These are phyloP conservation scores for Krasilnikovozyma curviuscula DNA, from an alignment of 768 basidiomycete species.

Conservation along the genomic window DNA sequence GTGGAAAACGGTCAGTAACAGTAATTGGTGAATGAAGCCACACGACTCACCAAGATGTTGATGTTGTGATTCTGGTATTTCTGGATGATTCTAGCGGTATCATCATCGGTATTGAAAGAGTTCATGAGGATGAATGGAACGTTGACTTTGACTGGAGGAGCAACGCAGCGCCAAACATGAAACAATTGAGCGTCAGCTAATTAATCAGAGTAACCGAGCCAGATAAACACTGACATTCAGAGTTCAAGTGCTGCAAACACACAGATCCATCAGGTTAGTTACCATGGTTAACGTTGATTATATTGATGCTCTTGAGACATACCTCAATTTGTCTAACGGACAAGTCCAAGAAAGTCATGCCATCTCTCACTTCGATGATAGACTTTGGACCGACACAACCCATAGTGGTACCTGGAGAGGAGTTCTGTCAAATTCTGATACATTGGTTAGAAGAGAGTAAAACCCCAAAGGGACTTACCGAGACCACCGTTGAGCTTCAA, in stretches of 20 bases:
- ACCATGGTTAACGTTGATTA: no score
- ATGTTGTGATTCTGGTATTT: conserved; percentile 88
- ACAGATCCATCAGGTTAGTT: no score
- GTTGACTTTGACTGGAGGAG: conserved; percentile 41
- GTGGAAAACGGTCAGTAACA: neutral
- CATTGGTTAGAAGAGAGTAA: no score
- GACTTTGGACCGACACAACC: conserved; percentile 53
- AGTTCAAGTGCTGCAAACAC: conserved; percentile 51
- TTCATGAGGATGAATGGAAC: conserved; percentile 98
- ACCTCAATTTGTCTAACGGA: conserved; percentile 80
- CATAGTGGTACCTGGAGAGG: conserved; percentile 19
- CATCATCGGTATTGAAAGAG: conserved; percentile 94
- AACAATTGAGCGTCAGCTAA: neutral
- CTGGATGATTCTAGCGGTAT: conserved; percentile 87
- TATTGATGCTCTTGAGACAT: conserved; percentile 13
- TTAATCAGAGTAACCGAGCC: neutral
- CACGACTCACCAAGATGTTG: conserved; percentile 41
- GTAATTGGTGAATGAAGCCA: conserved; percentile 12
- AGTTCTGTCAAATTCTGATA: conserved; percentile 31
- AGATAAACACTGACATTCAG: conserved; percentile 27
- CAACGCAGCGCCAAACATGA: neutral
- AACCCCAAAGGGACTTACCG: conserved; percentile 69
- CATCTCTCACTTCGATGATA: conserved; percentile 87
- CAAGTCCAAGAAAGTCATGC: conserved; percentile 90
- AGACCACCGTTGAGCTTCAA: conserved; percentile 90